These are phyloP conservation scores for Hordeum pubiflorum DNA, from an alignment of 202 grass and related monocot genomes.

Conservation along the genomic window DNA sequence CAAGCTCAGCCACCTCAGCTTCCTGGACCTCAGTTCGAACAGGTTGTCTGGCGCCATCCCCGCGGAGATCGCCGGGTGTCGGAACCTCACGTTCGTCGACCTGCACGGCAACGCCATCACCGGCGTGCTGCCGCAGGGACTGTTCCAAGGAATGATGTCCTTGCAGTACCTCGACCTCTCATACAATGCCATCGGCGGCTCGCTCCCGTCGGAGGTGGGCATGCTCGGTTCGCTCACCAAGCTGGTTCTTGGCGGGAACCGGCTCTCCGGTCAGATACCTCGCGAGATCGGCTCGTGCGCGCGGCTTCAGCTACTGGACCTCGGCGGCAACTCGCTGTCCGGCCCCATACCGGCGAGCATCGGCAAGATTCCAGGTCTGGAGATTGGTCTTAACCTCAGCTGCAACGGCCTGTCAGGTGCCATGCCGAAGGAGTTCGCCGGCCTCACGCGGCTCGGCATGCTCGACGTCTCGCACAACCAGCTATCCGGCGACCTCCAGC, in stretches of 20 bases:
- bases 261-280: conserved; percentile 46
- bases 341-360: conserved; percentile 54
- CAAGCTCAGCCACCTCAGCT: conserved; percentile 47
- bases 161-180: conserved; percentile 84
- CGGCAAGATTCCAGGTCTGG: conserved; percentile 62
- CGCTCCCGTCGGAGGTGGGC: conserved; percentile 38
- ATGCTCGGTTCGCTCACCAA: conserved; percentile 66
- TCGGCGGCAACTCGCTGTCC: conserved; percentile 59
- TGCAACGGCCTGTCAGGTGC: conserved; percentile 53
- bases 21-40: conserved; percentile 67
- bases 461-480: conserved; percentile 87
- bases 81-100: conserved; percentile 79
- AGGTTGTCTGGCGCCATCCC: conserved; percentile 47
- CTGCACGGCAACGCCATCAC: conserved; percentile 61
- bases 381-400: conserved; percentile 77
- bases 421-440: conserved; percentile 58
- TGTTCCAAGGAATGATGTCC: conserved; percentile 46
- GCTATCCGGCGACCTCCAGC: conserved; percentile 61
- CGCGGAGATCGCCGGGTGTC: conserved; percentile 34
- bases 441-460: conserved; percentile 45
- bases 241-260: conserved; percentile 56
- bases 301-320: conserved; percentile 67
- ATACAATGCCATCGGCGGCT: conserved; percentile 50
- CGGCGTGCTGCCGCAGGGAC: conserved; percentile 43
- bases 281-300: conserved; percentile 59